A percentile compares a stretch with the other conserved stretches of the same genome.
phyloP scores from a whole-genome alignment of 495 filamentous ascomycete genomes.

The Penicillium herquei region DNA sequence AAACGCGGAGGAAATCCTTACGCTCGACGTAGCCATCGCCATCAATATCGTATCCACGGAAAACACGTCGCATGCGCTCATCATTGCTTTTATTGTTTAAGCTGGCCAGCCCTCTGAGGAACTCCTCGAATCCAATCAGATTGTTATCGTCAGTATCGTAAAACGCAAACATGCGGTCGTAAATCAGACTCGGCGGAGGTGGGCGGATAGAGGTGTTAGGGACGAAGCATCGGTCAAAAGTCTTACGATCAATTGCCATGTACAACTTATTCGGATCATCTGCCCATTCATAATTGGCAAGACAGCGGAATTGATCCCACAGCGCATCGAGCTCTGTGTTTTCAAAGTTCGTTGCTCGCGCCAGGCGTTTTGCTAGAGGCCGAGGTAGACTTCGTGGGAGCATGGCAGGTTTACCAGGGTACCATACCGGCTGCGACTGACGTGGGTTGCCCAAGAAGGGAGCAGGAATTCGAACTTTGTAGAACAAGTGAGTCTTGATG shows the following conservation, averaged over 20 bases:
- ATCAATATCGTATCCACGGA: constrained; percentile 88
- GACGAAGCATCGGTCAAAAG: constrained; percentile 86
- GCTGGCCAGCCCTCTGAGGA: constrained; percentile 77
- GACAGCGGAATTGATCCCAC: constrained; percentile 93
- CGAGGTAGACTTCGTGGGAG: constrained; percentile 63
- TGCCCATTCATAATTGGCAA: constrained; percentile 83
- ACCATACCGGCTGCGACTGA: constrained; percentile 78
- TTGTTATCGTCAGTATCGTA: constrained; percentile 89
- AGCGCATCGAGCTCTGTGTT: constrained; percentile 82
- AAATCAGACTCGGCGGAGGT: constrained; percentile 80
- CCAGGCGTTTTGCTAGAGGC: constrained; percentile 61
- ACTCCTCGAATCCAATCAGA: constrained; percentile 92
- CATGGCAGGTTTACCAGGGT: constrained; percentile 79
- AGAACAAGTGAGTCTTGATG: constrained; percentile 91
- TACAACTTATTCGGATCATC: constrained; percentile 73
- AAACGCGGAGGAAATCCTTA: constrained; percentile 88
- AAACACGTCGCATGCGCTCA: constrained; percentile 71
- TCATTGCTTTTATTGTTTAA: constrained; percentile 66
- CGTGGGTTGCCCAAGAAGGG: constrained; percentile 64
- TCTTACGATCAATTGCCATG: constrained; percentile 84
- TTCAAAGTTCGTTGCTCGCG: constrained; percentile 73
- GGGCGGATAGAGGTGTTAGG: constrained; percentile 75
- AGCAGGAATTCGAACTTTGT: constrained; percentile 79
- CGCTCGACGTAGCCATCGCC: constrained; percentile 83
- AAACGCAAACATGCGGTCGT: constrained; percentile 94